Percentiles rank a stretch among this genome's conserved stretches.
Evolutionary conservation across 2,329 filamentous ascomycete genomes (phyloP).

Genomic region (Fusarium sp.): DNA sequence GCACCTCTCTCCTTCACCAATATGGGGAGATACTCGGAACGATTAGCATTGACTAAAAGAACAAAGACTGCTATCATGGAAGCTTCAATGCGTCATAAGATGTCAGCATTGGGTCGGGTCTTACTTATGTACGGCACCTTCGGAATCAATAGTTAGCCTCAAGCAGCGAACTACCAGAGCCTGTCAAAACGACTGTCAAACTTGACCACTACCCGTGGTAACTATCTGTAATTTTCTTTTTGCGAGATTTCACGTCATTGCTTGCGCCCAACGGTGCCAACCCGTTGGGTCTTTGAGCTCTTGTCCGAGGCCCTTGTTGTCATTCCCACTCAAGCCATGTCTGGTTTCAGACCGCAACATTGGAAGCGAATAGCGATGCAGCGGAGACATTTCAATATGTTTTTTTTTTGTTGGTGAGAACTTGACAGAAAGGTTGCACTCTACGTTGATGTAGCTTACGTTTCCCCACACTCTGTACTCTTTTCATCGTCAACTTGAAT

Average conservation of each 20-base stretch:
- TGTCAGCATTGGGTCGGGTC: constrained; percentile 22
- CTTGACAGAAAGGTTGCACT: constrained; percentile 36
- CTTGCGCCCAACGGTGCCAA: constrained; percentile 21
- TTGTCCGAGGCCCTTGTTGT: constrained; percentile 7
- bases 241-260: constrained; percentile 32
- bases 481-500: constrained; percentile 39
- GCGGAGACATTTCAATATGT: constrained; percentile 31
- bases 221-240: background rate
- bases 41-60: background rate
- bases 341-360: constrained; percentile 12
- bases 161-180: constrained; percentile 8
- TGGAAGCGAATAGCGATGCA: constrained; percentile 30
- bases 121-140: constrained; percentile 28
- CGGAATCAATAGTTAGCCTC: constrained; percentile 21
- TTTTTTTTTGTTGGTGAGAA: background rate
- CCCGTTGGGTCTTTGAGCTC: constrained; percentile 9
- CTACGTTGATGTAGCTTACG: constrained; percentile 31
- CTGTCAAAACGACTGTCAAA: constrained; percentile 1
- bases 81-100: constrained; percentile 28
- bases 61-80: constrained; percentile 7
- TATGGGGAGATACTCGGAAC: background rate
- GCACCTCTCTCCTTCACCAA: background rate
- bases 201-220: background rate
- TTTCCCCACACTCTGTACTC: constrained; percentile 36
- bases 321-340: constrained; percentile 12